phyloP scores from a whole-genome alignment of 768 basidiomycete species.

The Wakefieldia striispora region DNA sequence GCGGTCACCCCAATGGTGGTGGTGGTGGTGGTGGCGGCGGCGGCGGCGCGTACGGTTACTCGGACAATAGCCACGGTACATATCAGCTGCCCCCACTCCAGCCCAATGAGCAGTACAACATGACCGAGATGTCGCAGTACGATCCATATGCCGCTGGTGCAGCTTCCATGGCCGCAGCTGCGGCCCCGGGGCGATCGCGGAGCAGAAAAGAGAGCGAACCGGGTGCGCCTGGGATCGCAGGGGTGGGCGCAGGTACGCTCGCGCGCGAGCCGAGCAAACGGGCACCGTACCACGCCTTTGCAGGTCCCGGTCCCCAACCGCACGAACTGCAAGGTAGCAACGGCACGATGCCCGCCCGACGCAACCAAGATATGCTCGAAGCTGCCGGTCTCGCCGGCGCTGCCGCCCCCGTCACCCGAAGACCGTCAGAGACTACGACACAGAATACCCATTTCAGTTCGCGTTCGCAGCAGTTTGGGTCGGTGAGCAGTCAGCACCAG shows the following conservation, averaged over 20 bases:
- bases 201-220: conserved; percentile 30
- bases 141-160: conserved; percentile 35
- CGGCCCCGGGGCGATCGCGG: conserved; percentile 22
- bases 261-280: conserved; percentile 28
- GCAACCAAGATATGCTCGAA: conserved; percentile 29
- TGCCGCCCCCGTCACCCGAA: conserved; percentile 20
- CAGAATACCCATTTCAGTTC: conserved; percentile 26
- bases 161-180: conserved; percentile 16
- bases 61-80: conserved; percentile 57
- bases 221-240: conserved; percentile 40
- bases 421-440: conserved; percentile 26
- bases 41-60: conserved; percentile 36
- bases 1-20: conserved; percentile 13
- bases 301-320: conserved; percentile 28
- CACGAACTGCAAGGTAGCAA: conserved; percentile 14
- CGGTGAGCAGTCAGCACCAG: conserved; percentile 19
- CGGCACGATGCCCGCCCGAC: conserved; percentile 18
- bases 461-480: conserved; percentile 22
- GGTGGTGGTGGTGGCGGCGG: conserved; percentile 22
- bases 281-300: conserved; percentile 40
- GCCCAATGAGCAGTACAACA: conserved; percentile 45
- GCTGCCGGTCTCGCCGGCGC: conserved; percentile 26
- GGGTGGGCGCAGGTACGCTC: conserved; percentile 33
- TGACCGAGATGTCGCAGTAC: conserved; percentile 47
- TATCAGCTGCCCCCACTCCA: conserved; percentile 46